phyloP scores from a whole-genome alignment of 192 early-diverging fungal species.

The Umbelopsis sp. region DNA sequence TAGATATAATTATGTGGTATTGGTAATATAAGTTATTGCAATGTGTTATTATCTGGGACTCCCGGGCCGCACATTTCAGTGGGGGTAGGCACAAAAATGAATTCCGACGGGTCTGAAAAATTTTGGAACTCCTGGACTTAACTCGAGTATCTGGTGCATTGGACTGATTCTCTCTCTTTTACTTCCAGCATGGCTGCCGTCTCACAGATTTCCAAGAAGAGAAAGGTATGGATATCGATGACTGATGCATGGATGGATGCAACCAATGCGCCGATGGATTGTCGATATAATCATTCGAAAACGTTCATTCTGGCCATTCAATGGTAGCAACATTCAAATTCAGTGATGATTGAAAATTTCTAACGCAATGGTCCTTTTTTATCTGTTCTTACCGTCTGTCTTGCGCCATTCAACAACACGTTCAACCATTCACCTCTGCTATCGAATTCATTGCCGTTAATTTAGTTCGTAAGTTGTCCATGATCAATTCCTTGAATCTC shows the following conservation, averaged over 20 bases:
- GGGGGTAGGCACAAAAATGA: no score
- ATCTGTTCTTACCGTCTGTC: not conserved
- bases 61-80: no score
- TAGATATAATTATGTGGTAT: no score
- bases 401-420: not conserved
- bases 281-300: constrained; percentile 1
- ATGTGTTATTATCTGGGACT: no score
- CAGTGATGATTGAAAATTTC: not conserved
- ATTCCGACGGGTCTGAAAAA: no score
- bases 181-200: constrained; percentile 25
- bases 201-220: constrained; percentile 74
- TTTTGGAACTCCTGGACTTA: no score
- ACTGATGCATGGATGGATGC: constrained; percentile 28
- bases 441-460: not conserved
- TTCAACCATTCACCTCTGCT: not conserved
- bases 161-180: constrained; percentile 4
- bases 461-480: constrained; percentile 29
- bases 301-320: not conserved
- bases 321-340: constrained; percentile 12
- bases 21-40: no score
- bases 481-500: not conserved
- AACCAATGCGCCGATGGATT: constrained; percentile 12
- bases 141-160: not conserved
- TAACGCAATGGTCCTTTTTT: not conserved
- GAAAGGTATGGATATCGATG: constrained; percentile 55